These are phyloP conservation scores for Eragrostis curvula DNA, from an alignment of 176 grass and related monocot genomes.

Conservation along the genomic window DNA sequence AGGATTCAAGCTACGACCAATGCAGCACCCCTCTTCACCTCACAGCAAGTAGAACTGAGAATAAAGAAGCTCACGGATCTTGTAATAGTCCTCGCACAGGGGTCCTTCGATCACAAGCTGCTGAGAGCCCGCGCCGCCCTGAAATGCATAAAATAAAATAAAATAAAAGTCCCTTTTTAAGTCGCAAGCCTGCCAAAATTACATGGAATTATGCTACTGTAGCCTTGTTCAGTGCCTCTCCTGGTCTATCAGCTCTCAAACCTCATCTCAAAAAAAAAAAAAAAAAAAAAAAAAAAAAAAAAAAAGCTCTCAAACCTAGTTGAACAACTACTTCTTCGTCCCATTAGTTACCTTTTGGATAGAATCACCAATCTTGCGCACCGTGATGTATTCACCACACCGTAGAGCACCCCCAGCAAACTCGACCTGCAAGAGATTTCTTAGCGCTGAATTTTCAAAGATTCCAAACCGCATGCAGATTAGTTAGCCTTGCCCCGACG, in stretches of 20 bases:
- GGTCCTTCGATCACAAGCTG: conserved; percentile 92
- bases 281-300: too few species aligned
- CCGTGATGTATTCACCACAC: conserved; percentile 80
- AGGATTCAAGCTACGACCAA: background rate
- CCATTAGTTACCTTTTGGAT: conserved; percentile 67
- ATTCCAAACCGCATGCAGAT: conserved; percentile 6
- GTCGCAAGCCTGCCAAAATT: background rate
- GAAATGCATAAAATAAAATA: too few species aligned
- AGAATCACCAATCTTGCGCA: conserved; percentile 85
- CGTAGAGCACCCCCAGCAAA: conserved; percentile 81
- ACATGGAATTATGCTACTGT: background rate
- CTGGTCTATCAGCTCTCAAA: background rate
- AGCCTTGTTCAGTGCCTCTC: background rate
- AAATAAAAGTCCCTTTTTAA: background rate
- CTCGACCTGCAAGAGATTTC: conserved; percentile 65
- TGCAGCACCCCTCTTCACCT: background rate
- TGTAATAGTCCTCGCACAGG: conserved; percentile 87
- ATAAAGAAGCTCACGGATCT: conserved; percentile 84
- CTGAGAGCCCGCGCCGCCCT: conserved; percentile 75
- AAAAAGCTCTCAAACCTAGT: background rate
- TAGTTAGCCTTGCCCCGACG: background rate
- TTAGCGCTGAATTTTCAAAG: background rate
- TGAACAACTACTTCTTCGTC: background rate
- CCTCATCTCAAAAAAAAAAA: too few species aligned
- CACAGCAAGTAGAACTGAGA: conserved; percentile 87